Base-by-base conservation (phyloP, 805 yeast species). In the Metschnikowia cerradonensis region DNA sequence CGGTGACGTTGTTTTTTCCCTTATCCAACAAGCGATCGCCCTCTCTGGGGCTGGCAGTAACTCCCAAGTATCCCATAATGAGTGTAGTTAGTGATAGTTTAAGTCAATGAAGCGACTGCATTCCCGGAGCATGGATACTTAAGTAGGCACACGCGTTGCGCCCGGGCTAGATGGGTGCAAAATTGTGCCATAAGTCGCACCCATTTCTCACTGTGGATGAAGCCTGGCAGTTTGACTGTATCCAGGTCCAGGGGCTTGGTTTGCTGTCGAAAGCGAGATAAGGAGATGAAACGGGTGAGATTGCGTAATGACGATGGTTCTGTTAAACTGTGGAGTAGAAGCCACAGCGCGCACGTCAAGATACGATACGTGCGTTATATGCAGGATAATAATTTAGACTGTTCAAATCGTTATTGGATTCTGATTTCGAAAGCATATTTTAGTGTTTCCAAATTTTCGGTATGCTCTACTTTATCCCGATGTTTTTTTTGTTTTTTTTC, bases 11-110 rank as follows among this genome's bases (percentile, higher is more conserved):
- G n/a, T 8, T 20, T n/a, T 41, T 41, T n/a, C 34, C 30, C 8
- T 32, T 41, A 14, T 41, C 30, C 37, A 41, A 41, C 10, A 41
- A 20, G 15, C 8, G n/a, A 14, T 41, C 45, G 30, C 36, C 37
- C 31, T 41, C 37, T 19, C 7, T 19, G 30, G 45, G 36, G 30
- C 37, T 32, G 10, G 37, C 36, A 6, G 37, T 41, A 6, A 32
- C 45, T n/a, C 45, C 37, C 30, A 41, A 41, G 30, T 41, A 41
- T 10, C 45, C 45, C 45, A 41, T 41, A 6, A 36, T 36, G 14
- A 10, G 8, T 11, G 20, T 15, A 11, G 10, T 17, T 0, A 11
- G 20, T n/a, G 14, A 4, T 36, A 7, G 39, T 17, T 17, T 1
- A 11, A 17, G 39, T 36, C 11, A 6, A n/a, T 6, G 17, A 6